These are phyloP conservation scores for Neocatenulostroma microsporum DNA, from an alignment of 2,329 filamentous ascomycete species.

Conservation along the genomic window DNA sequence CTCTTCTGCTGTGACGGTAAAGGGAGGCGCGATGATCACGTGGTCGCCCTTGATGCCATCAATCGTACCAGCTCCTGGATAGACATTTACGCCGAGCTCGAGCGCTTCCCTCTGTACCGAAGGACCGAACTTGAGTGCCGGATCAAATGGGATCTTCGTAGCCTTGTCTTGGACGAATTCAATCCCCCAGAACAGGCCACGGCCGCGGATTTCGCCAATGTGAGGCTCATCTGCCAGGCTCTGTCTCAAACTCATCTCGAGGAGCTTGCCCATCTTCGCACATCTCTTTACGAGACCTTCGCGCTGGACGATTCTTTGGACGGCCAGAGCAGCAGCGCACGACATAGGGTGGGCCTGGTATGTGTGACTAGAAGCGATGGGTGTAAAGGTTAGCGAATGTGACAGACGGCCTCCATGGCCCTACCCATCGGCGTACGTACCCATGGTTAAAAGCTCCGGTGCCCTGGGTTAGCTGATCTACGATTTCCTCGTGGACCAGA, in stretches of 20 bases:
- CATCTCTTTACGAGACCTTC: conserved; percentile 51
- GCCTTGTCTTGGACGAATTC: conserved; percentile 49
- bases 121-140: conserved; percentile 38
- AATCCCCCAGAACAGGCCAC: conserved; percentile 51
- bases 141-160: conserved; percentile 46
- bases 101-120: no score
- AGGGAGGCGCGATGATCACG: conserved; percentile 59
- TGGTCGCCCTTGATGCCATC: conserved; percentile 55
- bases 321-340: conserved; percentile 53
- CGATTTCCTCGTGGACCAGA: conserved; percentile 44
- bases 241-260: conserved; percentile 38
- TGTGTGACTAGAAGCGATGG: conserved; percentile 54
- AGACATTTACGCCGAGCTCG: conserved; percentile 51
- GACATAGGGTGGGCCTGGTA: conserved; percentile 52
- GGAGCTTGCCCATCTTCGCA: conserved; percentile 40
- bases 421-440: no score
- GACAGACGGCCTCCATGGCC: no score
- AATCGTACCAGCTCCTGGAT: conserved; percentile 53
- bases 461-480: conserved; percentile 36
- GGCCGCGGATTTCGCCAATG: conserved; percentile 53
- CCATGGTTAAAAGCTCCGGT: conserved; percentile 44
- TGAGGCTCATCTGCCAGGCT: conserved; percentile 37
- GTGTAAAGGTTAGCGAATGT: no score
- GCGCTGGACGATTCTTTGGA: conserved; percentile 49
- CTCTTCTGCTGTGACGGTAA: conserved; percentile 50